Evolutionary conservation across 345 rosid genomes (phyloP).

Genomic region (Lagerstroemia speciosa): DNA sequence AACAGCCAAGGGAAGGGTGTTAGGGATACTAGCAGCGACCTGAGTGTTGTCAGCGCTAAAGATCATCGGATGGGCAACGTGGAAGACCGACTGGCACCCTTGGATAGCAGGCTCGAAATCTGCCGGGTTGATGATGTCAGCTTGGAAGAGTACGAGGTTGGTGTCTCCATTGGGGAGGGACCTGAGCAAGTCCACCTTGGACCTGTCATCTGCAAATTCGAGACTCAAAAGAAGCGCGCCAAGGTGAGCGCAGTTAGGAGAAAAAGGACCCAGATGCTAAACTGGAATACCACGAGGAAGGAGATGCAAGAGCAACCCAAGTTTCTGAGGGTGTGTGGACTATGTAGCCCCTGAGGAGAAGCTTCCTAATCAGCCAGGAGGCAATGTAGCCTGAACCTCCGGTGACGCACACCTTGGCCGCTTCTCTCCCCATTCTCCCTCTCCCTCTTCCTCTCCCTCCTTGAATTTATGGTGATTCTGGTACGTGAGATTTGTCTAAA

Average conservation of each 20-base stretch:
- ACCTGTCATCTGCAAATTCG: conserved; percentile 11
- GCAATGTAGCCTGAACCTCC: conserved; percentile 28
- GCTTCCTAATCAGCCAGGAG: conserved; percentile 24
- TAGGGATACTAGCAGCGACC: background rate
- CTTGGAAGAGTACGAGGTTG: conserved; percentile 19
- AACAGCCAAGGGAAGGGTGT: background rate
- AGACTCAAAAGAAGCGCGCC: background rate
- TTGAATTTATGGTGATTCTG: background rate
- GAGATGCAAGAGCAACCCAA: conserved; percentile 10
- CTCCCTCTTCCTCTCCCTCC: background rate
- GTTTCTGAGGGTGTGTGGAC: conserved; percentile 29
- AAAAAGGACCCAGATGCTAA: background rate
- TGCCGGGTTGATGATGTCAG: conserved; percentile 13
- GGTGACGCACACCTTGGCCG: conserved; percentile 29
- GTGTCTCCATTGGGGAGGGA: conserved; percentile 19
- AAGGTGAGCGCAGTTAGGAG: too few species aligned
- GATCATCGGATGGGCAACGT: conserved; percentile 19
- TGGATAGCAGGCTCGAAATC: conserved; percentile 18
- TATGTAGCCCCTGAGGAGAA: conserved; percentile 21
- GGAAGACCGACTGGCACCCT: conserved; percentile 25
- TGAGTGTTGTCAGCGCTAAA: conserved; percentile 2
- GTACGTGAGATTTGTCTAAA: background rate
- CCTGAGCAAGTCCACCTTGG: conserved; percentile 19
- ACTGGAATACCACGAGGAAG: background rate
- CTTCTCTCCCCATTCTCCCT: conserved; percentile 10